Evolutionary conservation across 1,284 basidiomycete species (phyloP).

Genomic region (Prillingera fragicola): DNA sequence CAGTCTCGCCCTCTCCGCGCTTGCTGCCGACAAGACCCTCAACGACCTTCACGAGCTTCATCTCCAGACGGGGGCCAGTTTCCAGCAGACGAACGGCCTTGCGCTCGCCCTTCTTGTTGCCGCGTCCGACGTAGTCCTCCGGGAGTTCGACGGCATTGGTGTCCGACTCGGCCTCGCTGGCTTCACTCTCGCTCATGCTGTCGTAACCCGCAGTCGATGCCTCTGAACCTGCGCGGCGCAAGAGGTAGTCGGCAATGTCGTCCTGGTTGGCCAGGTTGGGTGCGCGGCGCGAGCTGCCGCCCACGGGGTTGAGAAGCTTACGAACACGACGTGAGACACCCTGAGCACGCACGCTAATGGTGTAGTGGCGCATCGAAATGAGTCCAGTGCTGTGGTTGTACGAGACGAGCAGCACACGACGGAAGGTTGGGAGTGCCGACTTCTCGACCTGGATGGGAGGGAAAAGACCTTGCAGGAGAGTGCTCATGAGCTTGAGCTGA

Average conservation of each 20-base stretch:
- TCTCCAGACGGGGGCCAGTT: conserved; percentile 91
- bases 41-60: conserved; percentile 86
- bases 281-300: conserved; percentile 36
- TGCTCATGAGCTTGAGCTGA: conserved; percentile 52
- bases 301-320: conserved; percentile 60
- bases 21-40: conserved; percentile 77
- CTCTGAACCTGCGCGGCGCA: conserved; percentile 58
- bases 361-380: conserved; percentile 88
- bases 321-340: conserved; percentile 91
- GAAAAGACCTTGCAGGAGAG: conserved; percentile 54
- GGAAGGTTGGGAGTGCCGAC: conserved; percentile 75
- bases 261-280: conserved; percentile 81
- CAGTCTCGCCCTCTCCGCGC: conserved; percentile 67
- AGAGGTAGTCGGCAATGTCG: conserved; percentile 92
- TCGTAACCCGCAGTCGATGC: conserved; percentile 61
- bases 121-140: conserved; percentile 88
- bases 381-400: conserved; percentile 83
- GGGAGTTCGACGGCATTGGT: conserved; percentile 66
- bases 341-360: conserved; percentile 91
- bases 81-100: conserved; percentile 89
- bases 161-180: conserved; percentile 72
- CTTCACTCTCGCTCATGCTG: conserved; percentile 58
- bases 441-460: conserved; percentile 56
- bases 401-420: conserved; percentile 86
- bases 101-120: conserved; percentile 83